phyloP scores from a whole-genome alignment of 2,329 filamentous ascomycete species.

The Aureobasidium sp. region DNA sequence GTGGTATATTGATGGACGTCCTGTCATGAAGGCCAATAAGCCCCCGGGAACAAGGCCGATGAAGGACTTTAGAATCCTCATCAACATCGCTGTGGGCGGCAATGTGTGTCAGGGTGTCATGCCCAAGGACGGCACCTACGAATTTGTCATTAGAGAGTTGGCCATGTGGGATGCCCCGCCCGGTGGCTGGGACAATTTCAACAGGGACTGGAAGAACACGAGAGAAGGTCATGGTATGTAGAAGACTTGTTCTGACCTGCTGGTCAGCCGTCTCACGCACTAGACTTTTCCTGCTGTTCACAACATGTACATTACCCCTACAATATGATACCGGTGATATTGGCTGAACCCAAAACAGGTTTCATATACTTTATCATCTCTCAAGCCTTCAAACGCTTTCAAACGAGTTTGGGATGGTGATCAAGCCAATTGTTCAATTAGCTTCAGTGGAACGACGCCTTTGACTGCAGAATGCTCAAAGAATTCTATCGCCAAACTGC shows the following conservation, averaged over 20 bases:
- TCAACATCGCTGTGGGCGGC: slow-evolving; percentile 56
- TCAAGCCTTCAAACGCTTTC: neutral
- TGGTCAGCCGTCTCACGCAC: neutral
- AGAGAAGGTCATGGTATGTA: slow-evolving; percentile 17
- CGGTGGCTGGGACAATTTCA: slow-evolving; percentile 49
- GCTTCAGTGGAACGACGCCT: no score
- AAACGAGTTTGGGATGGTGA: no score
- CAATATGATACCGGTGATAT: neutral
- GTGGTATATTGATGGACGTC: slow-evolving; percentile 51
- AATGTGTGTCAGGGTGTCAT: slow-evolving; percentile 48
- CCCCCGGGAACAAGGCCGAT: slow-evolving; percentile 46
- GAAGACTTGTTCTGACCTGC: neutral
- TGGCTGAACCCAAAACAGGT: neutral
- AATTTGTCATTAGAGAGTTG: slow-evolving; percentile 47
- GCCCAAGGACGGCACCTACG: slow-evolving; percentile 47
- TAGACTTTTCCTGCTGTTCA: neutral
- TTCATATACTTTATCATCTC: neutral
- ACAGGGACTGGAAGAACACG: slow-evolving; percentile 39
- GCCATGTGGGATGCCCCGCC: slow-evolving; percentile 46
- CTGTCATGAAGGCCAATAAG: slow-evolving; percentile 50
- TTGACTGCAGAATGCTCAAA: no score
- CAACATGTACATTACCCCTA: neutral
- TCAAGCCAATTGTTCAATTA: no score
- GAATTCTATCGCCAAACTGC: no score
- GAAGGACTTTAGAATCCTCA: slow-evolving; percentile 48